Conservation (phyloP, 2,329 filamentous ascomycete species). For the Cytospora piceae region DNA sequence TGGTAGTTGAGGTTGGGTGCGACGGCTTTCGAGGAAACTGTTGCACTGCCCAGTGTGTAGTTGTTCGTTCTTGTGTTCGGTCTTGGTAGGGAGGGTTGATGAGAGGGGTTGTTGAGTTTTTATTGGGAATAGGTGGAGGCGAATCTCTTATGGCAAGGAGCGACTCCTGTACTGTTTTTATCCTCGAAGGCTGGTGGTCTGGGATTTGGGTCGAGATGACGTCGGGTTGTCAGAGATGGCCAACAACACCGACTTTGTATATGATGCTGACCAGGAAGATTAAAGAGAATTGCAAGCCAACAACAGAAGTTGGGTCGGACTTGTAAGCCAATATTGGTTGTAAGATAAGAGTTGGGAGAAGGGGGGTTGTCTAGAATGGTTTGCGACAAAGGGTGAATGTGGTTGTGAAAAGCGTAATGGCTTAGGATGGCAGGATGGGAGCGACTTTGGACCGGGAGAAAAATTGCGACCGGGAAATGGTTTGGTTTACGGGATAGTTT, state of each 20-base stretch:
- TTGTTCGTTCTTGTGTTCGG: background rate
- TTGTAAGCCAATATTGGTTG: background rate
- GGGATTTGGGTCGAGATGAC: constrained; percentile 24
- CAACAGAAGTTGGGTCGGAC: background rate
- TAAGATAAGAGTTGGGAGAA: constrained; percentile 8
- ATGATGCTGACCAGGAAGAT: background rate
- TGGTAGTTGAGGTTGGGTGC: constrained; percentile 1
- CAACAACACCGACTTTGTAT: constrained; percentile 1
- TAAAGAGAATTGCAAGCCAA: background rate
- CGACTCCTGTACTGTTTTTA: constrained; percentile 16
- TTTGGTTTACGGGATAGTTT: constrained; percentile 12
- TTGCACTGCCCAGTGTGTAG: background rate
- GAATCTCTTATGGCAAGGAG: background rate
- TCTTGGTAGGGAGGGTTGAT: background rate
- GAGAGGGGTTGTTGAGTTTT: constrained; percentile 1
- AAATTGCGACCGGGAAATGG: constrained; percentile 17
- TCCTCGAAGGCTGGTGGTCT: constrained; percentile 7
- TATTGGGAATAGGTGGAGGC: constrained; percentile 1
- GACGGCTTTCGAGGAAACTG: background rate
- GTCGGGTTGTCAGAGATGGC: constrained; percentile 11
- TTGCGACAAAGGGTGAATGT: constrained; percentile 6
- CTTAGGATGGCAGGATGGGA: constrained; percentile 12
- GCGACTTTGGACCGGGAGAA: constrained; percentile 6
- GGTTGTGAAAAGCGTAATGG: constrained; percentile 8
- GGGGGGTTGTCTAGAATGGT: background rate